Percentiles rank a stretch among this genome's conserved stretches.
These are phyloP conservation scores for Byssoonygena ceratinophila DNA, from an alignment of 2,329 filamentous ascomycete genomes.

Conservation along the genomic window DNA sequence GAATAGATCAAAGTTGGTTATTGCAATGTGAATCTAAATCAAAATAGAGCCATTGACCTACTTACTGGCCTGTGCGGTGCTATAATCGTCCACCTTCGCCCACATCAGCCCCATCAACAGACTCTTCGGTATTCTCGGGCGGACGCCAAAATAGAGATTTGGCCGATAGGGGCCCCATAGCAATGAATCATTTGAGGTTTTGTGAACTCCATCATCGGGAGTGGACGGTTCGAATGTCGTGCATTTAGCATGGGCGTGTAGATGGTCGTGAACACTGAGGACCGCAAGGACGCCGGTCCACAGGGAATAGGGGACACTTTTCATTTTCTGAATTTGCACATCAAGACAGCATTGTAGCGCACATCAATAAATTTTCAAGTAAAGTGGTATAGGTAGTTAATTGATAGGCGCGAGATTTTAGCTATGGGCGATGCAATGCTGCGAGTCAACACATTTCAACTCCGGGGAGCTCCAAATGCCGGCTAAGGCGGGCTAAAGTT, in stretches of 20 bases:
- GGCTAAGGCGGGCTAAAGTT: too few relatives aligned
- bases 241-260: constrained; percentile 18
- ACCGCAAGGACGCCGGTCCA: constrained; percentile 22
- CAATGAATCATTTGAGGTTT: constrained; percentile 64
- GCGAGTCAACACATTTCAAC: too few relatives aligned
- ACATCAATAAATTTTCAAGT: neutral
- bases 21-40: neutral
- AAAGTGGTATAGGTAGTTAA: neutral
- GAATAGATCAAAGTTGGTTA: neutral
- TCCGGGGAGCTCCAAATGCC: too few relatives aligned
- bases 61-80: constrained; percentile 64
- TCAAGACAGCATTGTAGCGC: neutral
- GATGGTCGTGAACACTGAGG: constrained; percentile 2
- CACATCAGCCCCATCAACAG: constrained; percentile 77
- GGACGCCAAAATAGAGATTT: constrained; percentile 86
- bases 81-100: constrained; percentile 72
- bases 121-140: constrained; percentile 70
- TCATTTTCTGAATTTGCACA: constrained; percentile 8
- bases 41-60: constrained; percentile 16
- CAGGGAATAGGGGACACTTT: constrained; percentile 22
- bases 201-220: constrained; percentile 33
- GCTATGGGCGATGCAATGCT: too few relatives aligned
- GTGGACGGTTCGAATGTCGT: constrained; percentile 25
- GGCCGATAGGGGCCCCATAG: constrained; percentile 94
- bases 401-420: too few relatives aligned